Percentiles rank a stretch among this genome's conserved stretches.
phyloP scores from a whole-genome alignment of 306 rosid species.

The Oxytropis ochrocephala region DNA sequence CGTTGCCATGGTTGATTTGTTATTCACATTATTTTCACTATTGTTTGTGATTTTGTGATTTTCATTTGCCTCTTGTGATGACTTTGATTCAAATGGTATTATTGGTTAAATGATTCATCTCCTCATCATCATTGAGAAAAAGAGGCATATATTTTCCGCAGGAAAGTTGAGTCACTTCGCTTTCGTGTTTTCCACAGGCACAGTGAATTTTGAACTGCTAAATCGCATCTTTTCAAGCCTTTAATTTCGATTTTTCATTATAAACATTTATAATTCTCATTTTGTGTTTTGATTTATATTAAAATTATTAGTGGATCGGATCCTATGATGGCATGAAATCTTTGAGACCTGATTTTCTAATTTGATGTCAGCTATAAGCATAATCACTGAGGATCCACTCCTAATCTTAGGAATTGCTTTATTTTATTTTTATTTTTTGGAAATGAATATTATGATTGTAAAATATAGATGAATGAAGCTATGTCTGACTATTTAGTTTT shows the following conservation, averaged over 20 bases:
- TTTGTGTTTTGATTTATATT: neutral
- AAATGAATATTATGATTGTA: too few species aligned
- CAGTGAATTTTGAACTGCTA: slow-evolving; percentile 74
- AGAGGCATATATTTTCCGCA: slow-evolving; percentile 56
- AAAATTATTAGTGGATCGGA: slow-evolving; percentile 1
- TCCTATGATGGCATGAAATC: slow-evolving; percentile 99
- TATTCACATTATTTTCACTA: rapidly evolving
- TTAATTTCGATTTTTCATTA: neutral
- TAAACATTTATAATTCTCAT: neutral
- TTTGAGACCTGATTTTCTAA: slow-evolving; percentile 91
- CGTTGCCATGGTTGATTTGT: too few species aligned
- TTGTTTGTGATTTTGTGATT: neutral
- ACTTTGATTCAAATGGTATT: slow-evolving; percentile 25
- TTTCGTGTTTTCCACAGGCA: slow-evolving; percentile 45
- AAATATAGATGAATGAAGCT: slow-evolving; percentile 40
- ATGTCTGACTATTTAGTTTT: slow-evolving; percentile 46
- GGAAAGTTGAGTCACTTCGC: slow-evolving; percentile 88
- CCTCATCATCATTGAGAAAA: neutral
- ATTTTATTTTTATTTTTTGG: too few species aligned
- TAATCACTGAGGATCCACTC: slow-evolving; percentile 60
- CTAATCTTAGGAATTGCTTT: rapidly evolving
- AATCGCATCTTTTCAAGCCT: neutral
- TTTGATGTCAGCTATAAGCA: slow-evolving; percentile 89
- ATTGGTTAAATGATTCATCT: slow-evolving; percentile 19
- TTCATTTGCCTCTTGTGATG: slow-evolving; percentile 36